Percentiles rank a stretch among this genome's conserved stretches.
phyloP scores from a whole-genome alignment of 345 rosid species.

The Arabis alpina region DNA sequence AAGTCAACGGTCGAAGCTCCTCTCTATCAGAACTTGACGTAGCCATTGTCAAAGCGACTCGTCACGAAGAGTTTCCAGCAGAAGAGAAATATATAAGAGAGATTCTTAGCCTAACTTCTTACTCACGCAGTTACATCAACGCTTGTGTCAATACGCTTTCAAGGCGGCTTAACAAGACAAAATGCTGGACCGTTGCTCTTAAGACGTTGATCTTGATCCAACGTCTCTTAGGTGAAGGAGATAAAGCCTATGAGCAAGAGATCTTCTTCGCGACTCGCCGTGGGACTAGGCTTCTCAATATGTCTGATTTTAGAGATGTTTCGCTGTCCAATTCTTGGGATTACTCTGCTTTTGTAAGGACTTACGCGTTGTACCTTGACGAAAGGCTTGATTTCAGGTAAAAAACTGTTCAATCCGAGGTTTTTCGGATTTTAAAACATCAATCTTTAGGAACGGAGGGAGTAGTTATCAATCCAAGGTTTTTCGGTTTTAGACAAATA shows the following conservation, averaged over 20 bases:
- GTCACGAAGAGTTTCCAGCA: conserved; percentile 86
- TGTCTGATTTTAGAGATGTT: conserved; percentile 77
- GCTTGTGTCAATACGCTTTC: conserved; percentile 64
- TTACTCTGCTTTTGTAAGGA: conserved; percentile 81
- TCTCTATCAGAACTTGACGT: conserved; percentile 74
- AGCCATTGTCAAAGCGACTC: conserved; percentile 86
- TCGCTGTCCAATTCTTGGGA: conserved; percentile 74
- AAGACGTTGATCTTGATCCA: conserved; percentile 77
- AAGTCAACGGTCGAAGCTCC: conserved; percentile 69
- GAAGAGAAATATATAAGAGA: conserved; percentile 79
- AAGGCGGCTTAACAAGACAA: conserved; percentile 76
- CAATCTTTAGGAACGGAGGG: no score
- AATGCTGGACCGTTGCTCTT: conserved; percentile 85
- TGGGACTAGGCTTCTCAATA: conserved; percentile 78
- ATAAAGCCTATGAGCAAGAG: conserved; percentile 81
- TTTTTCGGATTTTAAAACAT: background rate
- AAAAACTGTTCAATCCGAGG: background rate
- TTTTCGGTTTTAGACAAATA: background rate
- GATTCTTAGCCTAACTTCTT: conserved; percentile 72
- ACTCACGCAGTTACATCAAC: conserved; percentile 60
- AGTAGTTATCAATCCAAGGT: background rate
- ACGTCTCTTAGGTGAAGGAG: conserved; percentile 65
- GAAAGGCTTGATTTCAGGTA: conserved; percentile 68
- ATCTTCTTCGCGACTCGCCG: conserved; percentile 85
- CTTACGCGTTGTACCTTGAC: conserved; percentile 75